Evolutionary conservation across 164 flowering plant species (phyloP).

Genomic region (Cinnamomum micranthum): DNA sequence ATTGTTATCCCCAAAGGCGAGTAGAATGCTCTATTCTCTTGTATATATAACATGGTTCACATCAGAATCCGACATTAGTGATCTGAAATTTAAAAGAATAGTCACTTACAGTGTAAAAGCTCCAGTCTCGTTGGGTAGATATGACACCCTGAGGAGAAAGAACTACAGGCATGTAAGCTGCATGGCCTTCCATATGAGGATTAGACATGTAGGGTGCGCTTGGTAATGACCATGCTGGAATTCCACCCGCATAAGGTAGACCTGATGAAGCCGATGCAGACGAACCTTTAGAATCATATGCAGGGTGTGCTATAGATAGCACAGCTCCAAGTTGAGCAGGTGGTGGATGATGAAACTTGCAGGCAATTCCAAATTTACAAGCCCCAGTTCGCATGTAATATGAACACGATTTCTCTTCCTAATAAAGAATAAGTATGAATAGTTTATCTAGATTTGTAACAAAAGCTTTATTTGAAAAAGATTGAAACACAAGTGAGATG

Average conservation of each 20-base stretch:
- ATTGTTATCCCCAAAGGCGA: too few relatives aligned
- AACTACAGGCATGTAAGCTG: conserved; percentile 47
- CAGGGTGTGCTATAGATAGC: conserved; percentile 30
- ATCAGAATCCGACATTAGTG: too few relatives aligned
- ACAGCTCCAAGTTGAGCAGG: conserved; percentile 40
- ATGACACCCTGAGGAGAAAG: conserved; percentile 47
- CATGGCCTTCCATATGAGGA: conserved; percentile 44
- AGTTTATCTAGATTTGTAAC: too few relatives aligned
- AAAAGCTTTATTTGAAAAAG: too few relatives aligned
- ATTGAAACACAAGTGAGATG: too few relatives aligned
- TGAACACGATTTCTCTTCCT: conserved; percentile 68
- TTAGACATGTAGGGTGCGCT: conserved; percentile 43
- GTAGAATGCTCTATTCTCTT: too few relatives aligned
- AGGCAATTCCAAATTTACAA: conserved; percentile 73
- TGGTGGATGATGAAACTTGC: conserved; percentile 84
- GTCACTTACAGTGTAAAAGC: conserved; percentile 50
- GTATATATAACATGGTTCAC: too few relatives aligned
- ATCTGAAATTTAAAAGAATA: background rate
- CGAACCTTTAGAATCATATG: conserved; percentile 37
- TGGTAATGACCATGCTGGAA: conserved; percentile 49
- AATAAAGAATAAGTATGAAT: conserved; percentile 1
- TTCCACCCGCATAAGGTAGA: conserved; percentile 37
- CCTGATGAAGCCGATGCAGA: conserved; percentile 37
- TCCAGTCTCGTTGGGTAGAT: conserved; percentile 62
- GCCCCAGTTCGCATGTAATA: conserved; percentile 64